A percentile compares a stretch with the other conserved stretches of the same genome.
These are phyloP conservation scores for Escallonia rubra DNA, from an alignment of 129 eudicot genomes.

Conservation along the genomic window DNA sequence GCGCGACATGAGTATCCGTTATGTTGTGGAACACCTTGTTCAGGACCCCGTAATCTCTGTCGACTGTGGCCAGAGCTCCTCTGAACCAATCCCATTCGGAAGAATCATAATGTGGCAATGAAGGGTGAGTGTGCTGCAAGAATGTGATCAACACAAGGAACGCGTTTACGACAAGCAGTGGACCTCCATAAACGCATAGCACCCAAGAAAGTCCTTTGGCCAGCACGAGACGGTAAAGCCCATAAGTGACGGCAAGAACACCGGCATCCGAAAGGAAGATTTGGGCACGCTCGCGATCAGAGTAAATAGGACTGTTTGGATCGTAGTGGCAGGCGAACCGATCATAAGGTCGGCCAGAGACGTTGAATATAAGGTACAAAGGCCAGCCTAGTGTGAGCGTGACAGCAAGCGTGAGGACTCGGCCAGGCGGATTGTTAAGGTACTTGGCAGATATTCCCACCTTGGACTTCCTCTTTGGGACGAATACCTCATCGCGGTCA, in stretches of 20 bases:
- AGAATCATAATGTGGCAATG: constrained; percentile 59
- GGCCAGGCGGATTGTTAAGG: constrained; percentile 63
- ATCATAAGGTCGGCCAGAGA: constrained; percentile 53
- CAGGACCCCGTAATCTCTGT: constrained; percentile 50
- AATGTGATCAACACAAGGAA: constrained; percentile 54
- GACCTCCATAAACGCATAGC: constrained; percentile 43
- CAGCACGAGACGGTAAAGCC: constrained; percentile 30
- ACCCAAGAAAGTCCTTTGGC: constrained; percentile 51
- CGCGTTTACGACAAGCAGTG: constrained; percentile 49
- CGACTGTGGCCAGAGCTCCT: constrained; percentile 59
- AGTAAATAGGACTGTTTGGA: constrained; percentile 56
- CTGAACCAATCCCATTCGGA: constrained; percentile 72
- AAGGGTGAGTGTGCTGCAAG: constrained; percentile 61
- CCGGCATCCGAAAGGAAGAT: constrained; percentile 54
- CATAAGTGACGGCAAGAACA: constrained; percentile 25
- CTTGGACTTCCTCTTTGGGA: constrained; percentile 34
- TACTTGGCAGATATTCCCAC: constrained; percentile 31
- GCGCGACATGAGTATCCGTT: constrained; percentile 60
- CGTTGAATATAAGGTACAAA: constrained; percentile 52
- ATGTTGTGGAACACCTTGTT: constrained; percentile 68
- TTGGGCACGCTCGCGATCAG: constrained; percentile 58
- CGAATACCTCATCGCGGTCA: constrained; percentile 61
- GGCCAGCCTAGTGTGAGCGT: constrained; percentile 72
- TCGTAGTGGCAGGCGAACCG: constrained; percentile 61
- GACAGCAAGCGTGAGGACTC: constrained; percentile 38